A percentile compares a stretch with the other conserved stretches of the same genome.
Conservation (phyloP, 805 yeast genomes). For the Ogataea degrootiae region DNA sequence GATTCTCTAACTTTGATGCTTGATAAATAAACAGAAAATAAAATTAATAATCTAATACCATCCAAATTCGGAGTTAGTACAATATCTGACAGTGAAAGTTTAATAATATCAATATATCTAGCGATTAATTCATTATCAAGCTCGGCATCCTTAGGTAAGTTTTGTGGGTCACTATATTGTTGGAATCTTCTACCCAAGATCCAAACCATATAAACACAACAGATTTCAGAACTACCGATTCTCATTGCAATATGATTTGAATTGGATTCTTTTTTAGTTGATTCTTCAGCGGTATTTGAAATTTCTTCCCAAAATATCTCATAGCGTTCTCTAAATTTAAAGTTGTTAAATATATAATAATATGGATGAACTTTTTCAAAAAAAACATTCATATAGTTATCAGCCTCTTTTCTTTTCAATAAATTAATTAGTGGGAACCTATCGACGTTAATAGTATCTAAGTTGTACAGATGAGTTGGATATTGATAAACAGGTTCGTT, state of each 20-base stretch:
- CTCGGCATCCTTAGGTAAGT: constrained; percentile 16
- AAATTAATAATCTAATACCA: constrained; percentile 39
- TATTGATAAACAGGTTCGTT: constrained; percentile 31
- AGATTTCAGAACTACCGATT: constrained; percentile 33
- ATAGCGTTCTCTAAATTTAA: constrained; percentile 30
- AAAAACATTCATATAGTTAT: constrained; percentile 33
- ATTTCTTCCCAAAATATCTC: constrained; percentile 37
- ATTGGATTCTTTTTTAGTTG: constrained; percentile 1
- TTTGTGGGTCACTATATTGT: constrained; percentile 23
- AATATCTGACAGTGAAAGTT: constrained; percentile 38
- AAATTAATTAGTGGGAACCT: constrained; percentile 37
- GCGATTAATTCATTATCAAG: constrained; percentile 26
- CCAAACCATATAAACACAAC: constrained; percentile 46
- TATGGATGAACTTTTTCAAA: constrained; percentile 41
- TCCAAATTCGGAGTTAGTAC: constrained; percentile 39
- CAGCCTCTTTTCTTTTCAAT: constrained; percentile 32
- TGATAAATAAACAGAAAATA: constrained; percentile 40
- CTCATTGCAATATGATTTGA: constrained; percentile 11
- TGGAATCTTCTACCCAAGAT: constrained; percentile 34
- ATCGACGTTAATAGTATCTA: constrained; percentile 28
- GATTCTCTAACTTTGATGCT: constrained; percentile 43
- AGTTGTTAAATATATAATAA: constrained; percentile 36
- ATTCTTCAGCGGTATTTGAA: constrained; percentile 6
- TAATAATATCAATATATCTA: constrained; percentile 37
- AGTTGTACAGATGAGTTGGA: constrained; percentile 30